Conservation (phyloP, 2,329 filamentous ascomycete species). For the Botryosphaeria dothidea region DNA sequence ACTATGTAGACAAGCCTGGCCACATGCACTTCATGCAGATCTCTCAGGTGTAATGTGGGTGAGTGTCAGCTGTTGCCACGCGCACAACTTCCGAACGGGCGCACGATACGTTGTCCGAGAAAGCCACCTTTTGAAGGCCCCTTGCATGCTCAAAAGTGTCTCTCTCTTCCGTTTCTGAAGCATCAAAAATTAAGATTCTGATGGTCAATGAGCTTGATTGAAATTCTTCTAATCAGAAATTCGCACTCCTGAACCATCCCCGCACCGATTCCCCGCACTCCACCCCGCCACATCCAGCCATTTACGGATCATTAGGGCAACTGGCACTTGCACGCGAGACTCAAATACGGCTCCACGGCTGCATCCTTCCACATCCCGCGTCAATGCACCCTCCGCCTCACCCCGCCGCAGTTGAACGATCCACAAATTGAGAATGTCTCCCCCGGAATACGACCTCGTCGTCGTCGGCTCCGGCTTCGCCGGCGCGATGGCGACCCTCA, state of each 20-base stretch:
- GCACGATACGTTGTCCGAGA: no score
- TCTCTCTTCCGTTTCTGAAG: no score
- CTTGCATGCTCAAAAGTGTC: no score
- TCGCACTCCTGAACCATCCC: background rate
- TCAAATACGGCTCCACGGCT: background rate
- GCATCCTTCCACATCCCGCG: background rate
- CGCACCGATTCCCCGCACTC: slow-evolving; percentile 2
- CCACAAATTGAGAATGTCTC: background rate
- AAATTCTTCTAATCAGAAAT: background rate
- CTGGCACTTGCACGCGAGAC: background rate
- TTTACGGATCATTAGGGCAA: background rate
- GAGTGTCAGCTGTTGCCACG: no score
- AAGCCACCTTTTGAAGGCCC: no score
- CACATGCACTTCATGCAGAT: no score
- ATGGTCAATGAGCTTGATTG: background rate
- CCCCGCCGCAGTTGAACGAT: no score
- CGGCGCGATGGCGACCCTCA: slow-evolving; percentile 41
- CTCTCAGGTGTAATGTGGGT: no score
- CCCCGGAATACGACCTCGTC: slow-evolving; percentile 38
- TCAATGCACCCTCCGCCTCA: background rate
- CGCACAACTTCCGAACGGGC: no score
- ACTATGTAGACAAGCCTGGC: no score
- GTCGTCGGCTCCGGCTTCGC: slow-evolving; percentile 45
- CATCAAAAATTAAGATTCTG: background rate
- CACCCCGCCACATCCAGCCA: background rate